Percentiles rank a stretch among this genome's conserved stretches.
phyloP scores from a whole-genome alignment of 2,329 filamentous ascomycete genomes.

The Sclerotinia glacialis region DNA sequence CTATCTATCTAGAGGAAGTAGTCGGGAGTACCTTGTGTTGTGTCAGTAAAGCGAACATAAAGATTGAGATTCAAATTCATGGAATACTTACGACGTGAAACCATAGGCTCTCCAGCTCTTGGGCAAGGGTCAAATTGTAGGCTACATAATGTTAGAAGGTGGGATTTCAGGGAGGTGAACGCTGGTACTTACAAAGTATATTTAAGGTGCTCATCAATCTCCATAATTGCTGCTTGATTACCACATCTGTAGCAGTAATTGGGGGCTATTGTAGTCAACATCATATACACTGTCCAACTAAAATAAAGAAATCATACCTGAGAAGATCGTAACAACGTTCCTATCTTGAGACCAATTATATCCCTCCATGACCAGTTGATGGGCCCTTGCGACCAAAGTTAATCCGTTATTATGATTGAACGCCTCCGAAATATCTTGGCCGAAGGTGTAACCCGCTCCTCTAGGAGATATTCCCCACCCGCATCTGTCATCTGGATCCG shows the following conservation, averaged over 20 bases:
- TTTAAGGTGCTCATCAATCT: conserved; percentile 98
- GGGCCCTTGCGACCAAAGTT: conserved; percentile 90
- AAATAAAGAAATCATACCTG: conserved; percentile 54
- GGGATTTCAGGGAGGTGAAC: not conserved
- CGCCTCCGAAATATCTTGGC: conserved; percentile 95
- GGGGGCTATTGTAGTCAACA: conserved; percentile 55
- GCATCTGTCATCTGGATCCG: conserved; percentile 93
- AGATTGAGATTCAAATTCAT: no score
- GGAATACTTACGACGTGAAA: conserved; percentile 71
- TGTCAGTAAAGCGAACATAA: conserved; percentile 21
- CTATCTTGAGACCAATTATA: conserved; percentile 99
- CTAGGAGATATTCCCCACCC: conserved; percentile 95
- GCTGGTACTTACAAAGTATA: conserved; percentile 90
- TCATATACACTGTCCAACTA: not conserved
- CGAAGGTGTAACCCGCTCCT: conserved; percentile 92
- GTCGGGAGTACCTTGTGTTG: conserved; percentile 70
- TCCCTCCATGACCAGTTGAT: conserved; percentile 98
- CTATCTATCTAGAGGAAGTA: conserved; percentile 80
- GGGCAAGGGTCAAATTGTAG: conserved; percentile 99
- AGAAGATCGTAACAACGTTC: conserved; percentile 99
- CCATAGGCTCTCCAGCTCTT: conserved; percentile 96
- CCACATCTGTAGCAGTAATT: conserved; percentile 99
- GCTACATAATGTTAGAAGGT: conserved; percentile 53
- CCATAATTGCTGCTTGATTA: conserved; percentile 99
- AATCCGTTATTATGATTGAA: conserved; percentile 99